Evolutionary conservation across 768 basidiomycete genomes (phyloP).

Genomic region (Lenzites betulinus): DNA sequence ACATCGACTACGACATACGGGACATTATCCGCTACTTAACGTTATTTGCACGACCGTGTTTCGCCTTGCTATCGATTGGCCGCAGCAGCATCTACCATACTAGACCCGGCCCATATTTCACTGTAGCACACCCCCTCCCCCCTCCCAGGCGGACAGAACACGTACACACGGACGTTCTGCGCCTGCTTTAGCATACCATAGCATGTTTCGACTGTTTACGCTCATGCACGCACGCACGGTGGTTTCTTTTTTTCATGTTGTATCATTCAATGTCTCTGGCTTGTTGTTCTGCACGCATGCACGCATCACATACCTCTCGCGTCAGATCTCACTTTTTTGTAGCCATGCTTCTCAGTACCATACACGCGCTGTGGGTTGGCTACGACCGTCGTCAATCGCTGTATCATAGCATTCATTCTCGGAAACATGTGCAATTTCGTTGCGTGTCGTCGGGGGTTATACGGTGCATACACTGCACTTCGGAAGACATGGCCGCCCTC

Average conservation of each 20-base stretch:
- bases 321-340: background rate
- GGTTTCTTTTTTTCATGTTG: conserved; percentile 5
- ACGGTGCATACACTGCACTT: too few relatives aligned
- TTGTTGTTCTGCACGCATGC: background rate
- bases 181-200: conserved; percentile 5
- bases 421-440: background rate
- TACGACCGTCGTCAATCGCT: background rate
- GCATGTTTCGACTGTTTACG: background rate
- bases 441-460: too few relatives aligned
- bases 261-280: background rate
- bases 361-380: conserved; percentile 9
- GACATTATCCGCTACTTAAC: background rate
- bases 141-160: conserved; percentile 11
- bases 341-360: conserved; percentile 9
- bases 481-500: too few relatives aligned
- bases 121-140: conserved; percentile 6
- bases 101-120: conserved; percentile 9
- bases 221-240: background rate
- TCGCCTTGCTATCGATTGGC: background rate
- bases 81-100: conserved; percentile 11
- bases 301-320: too few relatives aligned
- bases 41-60: background rate
- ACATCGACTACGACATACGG: background rate
- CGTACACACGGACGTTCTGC: conserved; percentile 10
- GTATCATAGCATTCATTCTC: background rate